phyloP scores from a whole-genome alignment of 441 rosid species.

The Gossypium laxum region DNA sequence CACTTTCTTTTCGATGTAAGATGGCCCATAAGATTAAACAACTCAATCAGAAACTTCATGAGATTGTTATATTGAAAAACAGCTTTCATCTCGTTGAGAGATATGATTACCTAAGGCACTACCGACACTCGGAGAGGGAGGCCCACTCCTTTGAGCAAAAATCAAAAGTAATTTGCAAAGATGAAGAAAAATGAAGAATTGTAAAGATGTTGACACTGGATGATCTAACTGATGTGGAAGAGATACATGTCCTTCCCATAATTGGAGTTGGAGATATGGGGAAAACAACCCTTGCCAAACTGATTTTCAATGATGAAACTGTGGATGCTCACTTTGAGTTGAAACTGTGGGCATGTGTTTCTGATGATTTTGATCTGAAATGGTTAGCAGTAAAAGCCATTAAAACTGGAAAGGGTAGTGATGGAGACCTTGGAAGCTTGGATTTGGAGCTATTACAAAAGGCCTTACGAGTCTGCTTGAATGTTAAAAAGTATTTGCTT shows the following conservation, averaged over 20 bases:
- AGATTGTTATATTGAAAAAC: not conserved
- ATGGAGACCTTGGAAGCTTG: not conserved
- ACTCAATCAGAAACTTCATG: not conserved
- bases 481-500: not conserved
- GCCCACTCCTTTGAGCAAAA: not conserved
- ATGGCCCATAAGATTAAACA: conserved; percentile 4
- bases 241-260: not conserved
- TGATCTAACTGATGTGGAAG: not conserved
- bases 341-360: not conserved
- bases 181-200: not conserved
- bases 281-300: not conserved
- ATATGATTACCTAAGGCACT: not conserved
- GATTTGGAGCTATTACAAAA: not conserved
- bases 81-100: not conserved
- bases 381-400: not conserved
- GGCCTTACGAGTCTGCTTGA: not conserved
- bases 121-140: not conserved
- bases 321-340: not conserved
- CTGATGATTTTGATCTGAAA: not conserved
- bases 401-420: not conserved
- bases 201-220: not conserved
- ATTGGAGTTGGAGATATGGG: not conserved
- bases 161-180: not conserved
- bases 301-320: not conserved
- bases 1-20: not conserved